phyloP scores from a whole-genome alignment of 306 rosid species.

The Prunus persica region Prunus_persica_NCBIv2 NC_034011.1:14282001-14282500 shows the following conservation, averaged over 20 bases:
- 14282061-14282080: constrained; percentile 22
- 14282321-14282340: constrained; percentile 27
- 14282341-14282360: constrained; percentile 40
- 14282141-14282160: constrained; percentile 18
- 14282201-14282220: constrained; percentile 21
- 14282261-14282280: constrained; percentile 23
- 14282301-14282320: constrained; percentile 27
- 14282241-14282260: constrained; percentile 24
- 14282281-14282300: constrained; percentile 4
- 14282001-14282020: constrained; percentile 26
- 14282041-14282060: constrained; percentile 11
- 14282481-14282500: constrained; percentile 44
- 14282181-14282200: constrained; percentile 22
- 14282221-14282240: constrained; percentile 33
- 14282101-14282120: constrained; percentile 3
- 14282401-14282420: constrained; percentile 53
- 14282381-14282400: constrained; percentile 61
- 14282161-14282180: constrained; percentile 12
- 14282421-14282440: constrained; percentile 53
- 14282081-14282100: constrained; percentile 20
- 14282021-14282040: constrained; percentile 23
- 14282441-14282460: constrained; percentile 53
- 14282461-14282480: constrained; percentile 44
- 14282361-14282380: constrained; percentile 54
- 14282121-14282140: constrained; percentile 29